Conservation (phyloP, 441 rosid species). For the Gossypium lobatum region DNA sequence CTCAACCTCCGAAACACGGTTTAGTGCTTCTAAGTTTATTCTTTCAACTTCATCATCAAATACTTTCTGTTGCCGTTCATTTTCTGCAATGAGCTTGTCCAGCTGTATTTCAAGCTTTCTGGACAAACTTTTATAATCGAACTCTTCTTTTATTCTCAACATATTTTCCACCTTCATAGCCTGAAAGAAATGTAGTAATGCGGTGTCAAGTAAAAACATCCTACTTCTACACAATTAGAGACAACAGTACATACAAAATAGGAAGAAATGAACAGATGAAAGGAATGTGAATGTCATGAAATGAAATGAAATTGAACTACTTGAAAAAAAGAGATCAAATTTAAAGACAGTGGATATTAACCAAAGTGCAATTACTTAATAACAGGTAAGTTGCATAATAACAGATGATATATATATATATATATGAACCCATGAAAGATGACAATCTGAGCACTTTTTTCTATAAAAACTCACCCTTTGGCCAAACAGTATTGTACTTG, state of each 20-base stretch:
- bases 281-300: conserved; percentile 1
- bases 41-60: conserved; percentile 85
- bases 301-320: background rate
- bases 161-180: conserved; percentile 99
- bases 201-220: background rate
- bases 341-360: background rate
- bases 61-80: conserved; percentile 88
- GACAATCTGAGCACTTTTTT: background rate
- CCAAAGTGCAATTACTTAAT: background rate
- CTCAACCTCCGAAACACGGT: conserved; percentile 71
- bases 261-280: background rate
- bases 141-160: conserved; percentile 97
- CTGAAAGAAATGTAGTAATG: conserved; percentile 33
- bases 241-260: background rate
- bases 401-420: background rate
- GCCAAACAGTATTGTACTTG: conserved; percentile 95
- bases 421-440: background rate
- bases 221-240: conserved; percentile 9
- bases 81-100: conserved; percentile 90
- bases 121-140: conserved; percentile 93
- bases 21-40: conserved; percentile 68
- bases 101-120: conserved; percentile 87
- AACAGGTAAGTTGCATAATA: background rate
- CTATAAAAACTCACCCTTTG: conserved; percentile 63
- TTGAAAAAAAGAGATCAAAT: background rate